Percentiles rank a stretch among this genome's conserved stretches.
Conservation (phyloP, 2,329 filamentous ascomycete genomes). For the Raffaelea albimanens region DNA sequence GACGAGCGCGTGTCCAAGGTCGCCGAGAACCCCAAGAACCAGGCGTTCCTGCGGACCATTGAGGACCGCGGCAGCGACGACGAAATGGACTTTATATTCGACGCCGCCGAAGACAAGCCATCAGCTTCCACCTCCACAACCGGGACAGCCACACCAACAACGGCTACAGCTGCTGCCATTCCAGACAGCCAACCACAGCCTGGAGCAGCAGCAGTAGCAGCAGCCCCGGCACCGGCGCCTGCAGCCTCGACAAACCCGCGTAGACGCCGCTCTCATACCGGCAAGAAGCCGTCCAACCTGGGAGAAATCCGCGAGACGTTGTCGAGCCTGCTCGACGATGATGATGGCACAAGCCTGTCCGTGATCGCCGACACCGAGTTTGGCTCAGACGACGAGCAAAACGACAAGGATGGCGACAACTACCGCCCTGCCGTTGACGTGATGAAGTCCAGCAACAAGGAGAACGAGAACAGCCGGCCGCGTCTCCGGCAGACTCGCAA, state of each 20-base stretch:
- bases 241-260: conserved; percentile 17
- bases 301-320: conserved; percentile 76
- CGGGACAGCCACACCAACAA: background rate
- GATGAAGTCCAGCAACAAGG: conserved; percentile 18
- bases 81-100: conserved; percentile 60
- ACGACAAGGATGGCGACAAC: conserved; percentile 10
- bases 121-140: conserved; percentile 31
- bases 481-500: conserved; percentile 20
- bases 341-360: conserved; percentile 33
- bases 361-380: conserved; percentile 32
- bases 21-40: conserved; percentile 77
- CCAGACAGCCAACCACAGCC: conserved; percentile 11
- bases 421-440: background rate
- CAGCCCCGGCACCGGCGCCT: conserved; percentile 29
- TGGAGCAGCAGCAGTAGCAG: background rate
- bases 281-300: conserved; percentile 62
- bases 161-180: conserved; percentile 3
- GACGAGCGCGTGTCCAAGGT: conserved; percentile 90
- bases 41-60: conserved; percentile 82
- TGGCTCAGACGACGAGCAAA: conserved; percentile 42
- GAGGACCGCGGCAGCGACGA: conserved; percentile 73
- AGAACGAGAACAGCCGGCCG: conserved; percentile 43
- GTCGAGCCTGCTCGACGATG: conserved; percentile 72
- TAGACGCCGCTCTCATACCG: conserved; percentile 34
- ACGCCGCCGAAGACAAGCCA: conserved; percentile 20